Conservation (phyloP, 176 grass and related monocot genomes). For the Canna indica region DNA sequence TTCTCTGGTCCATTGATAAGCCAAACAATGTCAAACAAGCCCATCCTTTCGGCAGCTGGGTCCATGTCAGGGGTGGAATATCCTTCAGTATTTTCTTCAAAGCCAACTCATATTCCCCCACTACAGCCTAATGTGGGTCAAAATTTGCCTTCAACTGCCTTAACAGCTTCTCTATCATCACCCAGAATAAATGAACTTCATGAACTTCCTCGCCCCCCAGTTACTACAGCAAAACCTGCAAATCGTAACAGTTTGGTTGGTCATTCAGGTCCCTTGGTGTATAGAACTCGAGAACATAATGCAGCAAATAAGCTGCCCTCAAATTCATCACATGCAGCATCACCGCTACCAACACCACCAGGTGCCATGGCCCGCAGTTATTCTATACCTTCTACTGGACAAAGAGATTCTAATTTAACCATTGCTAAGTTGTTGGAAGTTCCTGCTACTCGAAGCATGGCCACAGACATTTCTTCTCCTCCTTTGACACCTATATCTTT, state of each 20-base stretch:
- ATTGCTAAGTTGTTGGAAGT: conserved; percentile 44
- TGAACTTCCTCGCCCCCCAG: conserved; percentile 74
- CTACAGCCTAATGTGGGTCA: conserved; percentile 24
- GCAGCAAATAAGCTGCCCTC: conserved; percentile 30
- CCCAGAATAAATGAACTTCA: conserved; percentile 91
- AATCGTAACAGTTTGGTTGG: conserved; percentile 42
- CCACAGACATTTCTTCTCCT: conserved; percentile 31
- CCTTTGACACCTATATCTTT: conserved; percentile 44
- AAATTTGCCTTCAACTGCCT: conserved; percentile 34
- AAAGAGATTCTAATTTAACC: conserved; percentile 34
- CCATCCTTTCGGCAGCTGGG: background rate
- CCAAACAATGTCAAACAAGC: conserved; percentile 10
- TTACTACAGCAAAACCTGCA: conserved; percentile 30
- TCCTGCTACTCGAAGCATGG: conserved; percentile 30
- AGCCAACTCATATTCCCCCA: conserved; percentile 24
- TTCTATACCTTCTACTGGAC: conserved; percentile 77
- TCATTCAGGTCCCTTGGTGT: conserved; percentile 71
- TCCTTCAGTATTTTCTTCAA: conserved; percentile 26
- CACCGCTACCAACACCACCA: conserved; percentile 71
- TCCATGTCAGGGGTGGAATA: no score
- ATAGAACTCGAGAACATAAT: conserved; percentile 36
- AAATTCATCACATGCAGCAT: conserved; percentile 46
- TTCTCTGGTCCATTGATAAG: conserved; percentile 62
- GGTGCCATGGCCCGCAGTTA: conserved; percentile 76
- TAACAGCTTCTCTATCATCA: conserved; percentile 36